Percentiles rank a stretch among this genome's conserved stretches.
Evolutionary conservation across 768 basidiomycete genomes (phyloP).

Genomic region (Mycena olivaceomarginata): DNA sequence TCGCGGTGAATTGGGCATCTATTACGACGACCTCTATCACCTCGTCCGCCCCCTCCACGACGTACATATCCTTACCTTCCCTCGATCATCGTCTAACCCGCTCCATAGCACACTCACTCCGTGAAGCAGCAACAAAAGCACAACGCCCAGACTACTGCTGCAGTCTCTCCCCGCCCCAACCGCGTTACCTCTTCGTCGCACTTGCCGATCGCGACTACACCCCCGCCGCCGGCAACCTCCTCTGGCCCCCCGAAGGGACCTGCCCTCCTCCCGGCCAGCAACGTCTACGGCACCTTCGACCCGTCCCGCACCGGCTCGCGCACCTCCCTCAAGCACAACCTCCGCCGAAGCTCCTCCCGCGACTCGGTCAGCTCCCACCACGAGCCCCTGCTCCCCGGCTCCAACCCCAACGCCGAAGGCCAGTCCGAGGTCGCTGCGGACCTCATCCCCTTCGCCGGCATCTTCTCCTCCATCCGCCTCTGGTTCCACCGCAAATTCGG

Average conservation of each 20-base stretch:
- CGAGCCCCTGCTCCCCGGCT: constrained; percentile 62
- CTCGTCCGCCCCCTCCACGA: constrained; percentile 75
- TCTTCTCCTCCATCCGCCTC: constrained; percentile 48
- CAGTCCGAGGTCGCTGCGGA: constrained; percentile 55
- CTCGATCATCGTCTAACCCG: constrained; percentile 7
- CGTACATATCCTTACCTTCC: constrained; percentile 55
- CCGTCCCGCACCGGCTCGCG: constrained; percentile 46
- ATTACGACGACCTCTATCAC: constrained; percentile 78
- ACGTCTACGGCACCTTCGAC: constrained; percentile 71
- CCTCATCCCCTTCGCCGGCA: constrained; percentile 63
- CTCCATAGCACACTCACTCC: constrained; percentile 57
- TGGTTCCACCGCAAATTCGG: constrained; percentile 47
- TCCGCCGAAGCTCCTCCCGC: constrained; percentile 46
- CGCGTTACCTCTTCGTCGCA: constrained; percentile 52
- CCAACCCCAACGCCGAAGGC: constrained; percentile 50
- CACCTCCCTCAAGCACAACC: constrained; percentile 38
- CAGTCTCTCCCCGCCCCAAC: constrained; percentile 50
- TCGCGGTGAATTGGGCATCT: constrained; percentile 76
- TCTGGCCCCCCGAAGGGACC: constrained; percentile 37
- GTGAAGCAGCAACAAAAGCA: constrained; percentile 45
- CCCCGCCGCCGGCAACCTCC: constrained; percentile 38
- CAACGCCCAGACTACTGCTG: constrained; percentile 41
- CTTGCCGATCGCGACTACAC: constrained; percentile 39
- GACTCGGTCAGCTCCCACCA: constrained; percentile 52
- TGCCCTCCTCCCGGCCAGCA: constrained; percentile 67